A percentile compares a stretch with the other conserved stretches of the same genome.
Evolutionary conservation across 1,139 yeast genomes (phyloP).

Genomic region (Zygosaccharomyces sapae): DNA sequence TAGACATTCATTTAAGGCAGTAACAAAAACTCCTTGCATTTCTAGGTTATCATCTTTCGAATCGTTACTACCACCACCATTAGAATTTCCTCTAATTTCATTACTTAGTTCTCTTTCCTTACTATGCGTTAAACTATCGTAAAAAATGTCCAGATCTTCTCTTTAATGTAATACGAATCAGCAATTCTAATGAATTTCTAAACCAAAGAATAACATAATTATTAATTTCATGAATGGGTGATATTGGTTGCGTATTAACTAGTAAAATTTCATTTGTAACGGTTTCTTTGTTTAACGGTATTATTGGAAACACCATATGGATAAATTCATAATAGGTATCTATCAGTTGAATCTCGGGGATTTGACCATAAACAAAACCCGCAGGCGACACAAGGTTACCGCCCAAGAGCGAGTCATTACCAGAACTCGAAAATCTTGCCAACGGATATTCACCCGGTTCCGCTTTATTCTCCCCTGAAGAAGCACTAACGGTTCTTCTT

Average conservation of each 20-base stretch:
- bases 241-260: slow-evolving; percentile 35
- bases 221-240: slow-evolving; percentile 40
- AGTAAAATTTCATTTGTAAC: slow-evolving; percentile 36
- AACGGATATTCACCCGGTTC: neutral
- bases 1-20: slow-evolving; percentile 39
- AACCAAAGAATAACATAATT: slow-evolving; percentile 48
- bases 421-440: neutral
- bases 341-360: slow-evolving; percentile 33
- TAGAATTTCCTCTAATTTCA: slow-evolving; percentile 6
- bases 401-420: neutral
- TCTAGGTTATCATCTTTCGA: slow-evolving; percentile 17
- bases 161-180: slow-evolving; percentile 42
- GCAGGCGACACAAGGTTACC: neutral
- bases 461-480: neutral
- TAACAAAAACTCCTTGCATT: slow-evolving; percentile 29
- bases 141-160: slow-evolving; percentile 18
- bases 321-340: slow-evolving; percentile 49
- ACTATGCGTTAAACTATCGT: slow-evolving; percentile 12
- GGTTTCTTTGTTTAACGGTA: slow-evolving; percentile 47
- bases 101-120: slow-evolving; percentile 7
- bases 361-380: slow-evolving; percentile 28
- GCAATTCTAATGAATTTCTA: slow-evolving; percentile 46
- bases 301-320: slow-evolving; percentile 54
- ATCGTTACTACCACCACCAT: slow-evolving; percentile 1
- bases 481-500: slow-evolving; percentile 1